phyloP scores from a whole-genome alignment of 257 asterid genomes.

The Jacaranda mimosifolia region DNA sequence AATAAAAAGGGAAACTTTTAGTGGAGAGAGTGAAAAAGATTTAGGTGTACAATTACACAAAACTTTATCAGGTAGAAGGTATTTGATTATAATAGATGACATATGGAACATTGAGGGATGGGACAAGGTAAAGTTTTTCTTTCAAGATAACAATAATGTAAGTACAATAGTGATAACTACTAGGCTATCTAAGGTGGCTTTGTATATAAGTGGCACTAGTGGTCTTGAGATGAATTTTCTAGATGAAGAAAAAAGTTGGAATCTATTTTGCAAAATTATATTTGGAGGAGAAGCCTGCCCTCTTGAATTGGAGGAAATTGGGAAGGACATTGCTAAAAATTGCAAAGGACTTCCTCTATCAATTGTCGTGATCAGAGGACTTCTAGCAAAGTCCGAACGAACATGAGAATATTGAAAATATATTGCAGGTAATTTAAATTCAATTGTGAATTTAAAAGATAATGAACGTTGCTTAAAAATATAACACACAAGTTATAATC shows the following conservation, averaged over 20 bases:
- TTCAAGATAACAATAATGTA: background rate
- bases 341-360: background rate
- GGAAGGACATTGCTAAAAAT: too few species aligned
- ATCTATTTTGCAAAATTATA: background rate
- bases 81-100: constrained; percentile 33
- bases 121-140: background rate
- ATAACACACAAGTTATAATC: background rate
- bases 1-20: background rate
- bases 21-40: background rate
- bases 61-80: constrained; percentile 18
- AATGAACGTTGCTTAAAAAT: background rate
- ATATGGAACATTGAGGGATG: constrained; percentile 21
- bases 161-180: background rate
- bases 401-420: background rate
- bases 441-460: background rate
- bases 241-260: background rate
- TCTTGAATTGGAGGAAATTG: background rate
- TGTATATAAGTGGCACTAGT: background rate
- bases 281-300: background rate
- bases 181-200: background rate
- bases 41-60: constrained; percentile 16
- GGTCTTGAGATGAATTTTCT: background rate
- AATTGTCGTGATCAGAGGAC: background rate
- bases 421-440: constrained; percentile 6
- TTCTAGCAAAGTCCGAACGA: background rate